Percentiles rank a stretch among this genome's conserved stretches.
These are phyloP conservation scores for Pogostemon cablin DNA, from an alignment of 257 asterid genomes.

Conservation along the genomic window DNA sequence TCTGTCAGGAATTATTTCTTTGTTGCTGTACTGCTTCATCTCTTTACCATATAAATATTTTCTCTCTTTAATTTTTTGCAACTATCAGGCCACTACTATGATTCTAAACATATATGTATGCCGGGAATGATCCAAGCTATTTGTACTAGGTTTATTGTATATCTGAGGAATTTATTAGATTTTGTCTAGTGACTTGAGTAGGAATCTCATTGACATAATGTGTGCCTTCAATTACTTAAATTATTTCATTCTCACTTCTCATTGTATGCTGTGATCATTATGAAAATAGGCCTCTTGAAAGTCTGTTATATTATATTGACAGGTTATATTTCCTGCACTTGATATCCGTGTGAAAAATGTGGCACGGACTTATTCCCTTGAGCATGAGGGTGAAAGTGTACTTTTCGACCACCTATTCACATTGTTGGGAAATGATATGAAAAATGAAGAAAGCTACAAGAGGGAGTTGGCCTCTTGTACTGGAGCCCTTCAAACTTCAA, in stretches of 20 bases:
- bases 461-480: conserved; percentile 97
- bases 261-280: conserved; percentile 4
- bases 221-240: conserved; percentile 21
- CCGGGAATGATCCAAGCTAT: background rate
- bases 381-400: conserved; percentile 97
- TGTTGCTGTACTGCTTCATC: background rate
- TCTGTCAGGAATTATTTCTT: background rate
- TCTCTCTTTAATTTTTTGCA: background rate
- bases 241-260: background rate
- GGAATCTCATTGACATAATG: conserved; percentile 20
- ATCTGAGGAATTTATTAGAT: conserved; percentile 10
- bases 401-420: conserved; percentile 93
- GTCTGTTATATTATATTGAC: conserved; percentile 23
- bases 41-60: conserved; percentile 7
- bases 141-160: conserved; percentile 8
- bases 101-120: background rate
- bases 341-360: conserved; percentile 99
- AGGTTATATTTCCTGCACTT: conserved; percentile 90
- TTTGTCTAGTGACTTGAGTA: conserved; percentile 6
- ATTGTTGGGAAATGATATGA: conserved; percentile 59
- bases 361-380: conserved; percentile 95
- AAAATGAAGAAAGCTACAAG: conserved; percentile 75
- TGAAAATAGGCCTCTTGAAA: too few species aligned
- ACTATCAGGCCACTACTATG: background rate
- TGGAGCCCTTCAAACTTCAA: conserved; percentile 93